Evolutionary conservation across 768 basidiomycete species (phyloP).

Genomic region (Pleurotus ostreatus): DNA sequence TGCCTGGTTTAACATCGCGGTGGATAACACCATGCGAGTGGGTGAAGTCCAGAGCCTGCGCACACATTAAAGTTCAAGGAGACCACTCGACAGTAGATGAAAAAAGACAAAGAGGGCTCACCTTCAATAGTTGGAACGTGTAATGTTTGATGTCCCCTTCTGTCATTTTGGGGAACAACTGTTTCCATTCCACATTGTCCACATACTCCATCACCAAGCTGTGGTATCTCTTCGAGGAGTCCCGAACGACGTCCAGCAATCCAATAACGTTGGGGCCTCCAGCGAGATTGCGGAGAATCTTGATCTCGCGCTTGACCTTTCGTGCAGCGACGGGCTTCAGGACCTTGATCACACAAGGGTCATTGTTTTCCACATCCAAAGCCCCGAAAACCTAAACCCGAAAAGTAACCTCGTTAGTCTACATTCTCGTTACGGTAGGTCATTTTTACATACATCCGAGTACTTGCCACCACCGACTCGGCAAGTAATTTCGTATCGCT

Average conservation of each 20-base stretch:
- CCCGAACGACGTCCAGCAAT: constrained; percentile 64
- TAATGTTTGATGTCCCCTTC: constrained; percentile 69
- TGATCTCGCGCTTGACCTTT: constrained; percentile 76
- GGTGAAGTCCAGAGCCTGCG: constrained; percentile 60
- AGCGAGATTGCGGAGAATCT: constrained; percentile 64
- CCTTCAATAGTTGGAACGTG: constrained; percentile 61
- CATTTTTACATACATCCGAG: constrained; percentile 43
- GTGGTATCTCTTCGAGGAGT: constrained; percentile 56
- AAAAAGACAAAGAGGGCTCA: constrained; percentile 9
- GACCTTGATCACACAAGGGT: constrained; percentile 64
- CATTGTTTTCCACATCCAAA: constrained; percentile 48
- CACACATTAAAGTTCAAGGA: not conserved
- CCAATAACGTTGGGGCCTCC: constrained; percentile 70
- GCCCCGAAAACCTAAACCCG: constrained; percentile 52
- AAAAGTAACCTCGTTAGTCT: not conserved
- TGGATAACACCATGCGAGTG: constrained; percentile 75
- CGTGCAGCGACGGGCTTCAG: constrained; percentile 68
- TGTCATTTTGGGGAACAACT: constrained; percentile 50
- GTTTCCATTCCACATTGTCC: constrained; percentile 65
- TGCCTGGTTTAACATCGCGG: constrained; percentile 43
- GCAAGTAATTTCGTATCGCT: constrained; percentile 62
- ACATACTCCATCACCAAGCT: constrained; percentile 69
- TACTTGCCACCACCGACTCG: constrained; percentile 66
- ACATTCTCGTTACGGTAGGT: not conserved
- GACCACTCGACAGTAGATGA: not conserved